Conservation (phyloP, 345 rosid genomes). For the Excoecaria cochinchinensis region DNA sequence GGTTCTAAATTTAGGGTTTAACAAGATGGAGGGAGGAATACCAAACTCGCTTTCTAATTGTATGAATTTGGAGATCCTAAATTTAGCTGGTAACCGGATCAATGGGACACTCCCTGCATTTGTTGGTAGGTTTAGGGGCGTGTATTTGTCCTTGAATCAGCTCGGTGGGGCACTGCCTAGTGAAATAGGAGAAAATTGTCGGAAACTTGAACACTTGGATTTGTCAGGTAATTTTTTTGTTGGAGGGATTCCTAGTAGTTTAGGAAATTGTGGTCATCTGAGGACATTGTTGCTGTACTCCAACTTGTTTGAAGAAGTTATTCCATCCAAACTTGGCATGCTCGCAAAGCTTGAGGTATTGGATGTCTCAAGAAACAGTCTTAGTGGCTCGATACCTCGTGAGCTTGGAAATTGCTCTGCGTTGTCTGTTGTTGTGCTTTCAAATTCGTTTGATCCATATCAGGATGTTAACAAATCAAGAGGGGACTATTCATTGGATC, state of each 20-base stretch:
- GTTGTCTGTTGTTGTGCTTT: constrained; percentile 72
- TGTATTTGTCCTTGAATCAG: constrained; percentile 57
- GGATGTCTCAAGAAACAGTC: constrained; percentile 82
- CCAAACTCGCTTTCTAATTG: constrained; percentile 44
- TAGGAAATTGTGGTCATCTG: constrained; percentile 62
- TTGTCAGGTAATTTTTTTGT: constrained; percentile 71
- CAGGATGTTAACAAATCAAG: constrained; percentile 37
- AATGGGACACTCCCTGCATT: constrained; percentile 73
- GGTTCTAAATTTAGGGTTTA: constrained; percentile 81
- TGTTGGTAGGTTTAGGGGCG: constrained; percentile 59
- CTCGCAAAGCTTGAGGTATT: constrained; percentile 75
- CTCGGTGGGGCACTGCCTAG: constrained; percentile 61
- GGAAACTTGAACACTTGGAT: constrained; percentile 82
- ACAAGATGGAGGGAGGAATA: constrained; percentile 59
- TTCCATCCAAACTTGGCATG: constrained; percentile 65
- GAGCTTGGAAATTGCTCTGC: constrained; percentile 73
- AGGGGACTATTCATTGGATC: constrained; percentile 38
- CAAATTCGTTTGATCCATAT: constrained; percentile 51
- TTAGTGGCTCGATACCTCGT: constrained; percentile 67
- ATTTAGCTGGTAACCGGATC: constrained; percentile 70
- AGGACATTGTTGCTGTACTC: constrained; percentile 63
- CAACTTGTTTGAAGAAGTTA: constrained; percentile 71
- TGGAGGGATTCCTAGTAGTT: constrained; percentile 62
- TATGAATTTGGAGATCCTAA: constrained; percentile 51
- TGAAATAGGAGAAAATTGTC: constrained; percentile 62